A percentile compares a stretch with the other conserved stretches of the same genome.
Conservation (phyloP, 805 yeast species). For the Pichia cephalocereana region DNA sequence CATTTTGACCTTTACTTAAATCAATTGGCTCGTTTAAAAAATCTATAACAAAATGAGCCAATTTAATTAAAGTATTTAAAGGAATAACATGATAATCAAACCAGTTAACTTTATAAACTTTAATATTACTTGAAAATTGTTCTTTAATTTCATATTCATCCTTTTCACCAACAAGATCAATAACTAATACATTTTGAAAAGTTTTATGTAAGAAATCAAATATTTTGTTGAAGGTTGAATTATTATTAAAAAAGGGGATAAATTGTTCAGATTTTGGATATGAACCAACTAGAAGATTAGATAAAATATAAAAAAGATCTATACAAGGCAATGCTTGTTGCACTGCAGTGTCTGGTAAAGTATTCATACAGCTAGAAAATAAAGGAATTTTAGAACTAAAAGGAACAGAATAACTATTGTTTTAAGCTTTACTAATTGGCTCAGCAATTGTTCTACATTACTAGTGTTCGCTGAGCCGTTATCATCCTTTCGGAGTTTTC, state of each 20-base stretch:
- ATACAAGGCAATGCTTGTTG: conserved; percentile 16
- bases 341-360: not conserved
- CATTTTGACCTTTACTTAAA: conserved; percentile 16
- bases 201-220: conserved; percentile 41
- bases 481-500: too few relatives aligned
- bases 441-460: too few relatives aligned
- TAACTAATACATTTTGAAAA: conserved; percentile 38
- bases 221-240: conserved; percentile 17
- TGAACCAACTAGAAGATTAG: conserved; percentile 61
- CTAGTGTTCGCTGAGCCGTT: too few relatives aligned
- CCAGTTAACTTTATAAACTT: conserved; percentile 38
- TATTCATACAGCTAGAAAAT: not conserved
- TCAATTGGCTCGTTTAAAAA: conserved; percentile 26
- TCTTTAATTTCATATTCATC: conserved; percentile 31
- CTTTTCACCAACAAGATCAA: conserved; percentile 45
- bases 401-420: too few relatives aligned
- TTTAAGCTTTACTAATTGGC: too few relatives aligned
- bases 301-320: conserved; percentile 62
- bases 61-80: conserved; percentile 36
- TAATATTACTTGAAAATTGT: conserved; percentile 27
- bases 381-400: too few relatives aligned
- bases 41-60: conserved; percentile 36
- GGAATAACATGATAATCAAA: conserved; percentile 77
- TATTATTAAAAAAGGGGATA: not conserved
- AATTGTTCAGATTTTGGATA: conserved; percentile 45